Conservation (phyloP, 345 rosid species). For the Arabis alpina region DNA sequence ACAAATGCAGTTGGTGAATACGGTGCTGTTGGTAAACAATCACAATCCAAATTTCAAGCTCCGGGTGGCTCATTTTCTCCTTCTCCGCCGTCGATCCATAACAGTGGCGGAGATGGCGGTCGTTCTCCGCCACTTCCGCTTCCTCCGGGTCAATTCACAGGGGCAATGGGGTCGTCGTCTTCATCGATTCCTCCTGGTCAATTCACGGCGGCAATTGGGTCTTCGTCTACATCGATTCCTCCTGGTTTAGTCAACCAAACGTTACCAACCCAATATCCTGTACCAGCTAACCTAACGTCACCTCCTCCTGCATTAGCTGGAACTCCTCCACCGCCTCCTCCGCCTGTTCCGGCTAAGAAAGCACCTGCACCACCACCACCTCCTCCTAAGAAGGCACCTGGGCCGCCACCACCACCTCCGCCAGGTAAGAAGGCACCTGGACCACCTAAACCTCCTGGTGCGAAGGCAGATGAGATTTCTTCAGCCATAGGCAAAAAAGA, state of each 20-base stretch:
- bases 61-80: constrained; percentile 28
- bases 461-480: constrained; percentile 33
- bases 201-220: constrained; percentile 8
- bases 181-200: constrained; percentile 34
- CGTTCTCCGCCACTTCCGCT: constrained; percentile 41
- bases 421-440: constrained; percentile 46
- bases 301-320: constrained; percentile 20
- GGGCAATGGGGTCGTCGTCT: constrained; percentile 10
- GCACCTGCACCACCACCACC: constrained; percentile 42
- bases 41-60: constrained; percentile 39
- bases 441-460: constrained; percentile 41
- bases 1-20: constrained; percentile 17
- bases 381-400: constrained; percentile 47
- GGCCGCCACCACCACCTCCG: constrained; percentile 49
- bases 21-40: constrained; percentile 28
- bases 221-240: neutral
- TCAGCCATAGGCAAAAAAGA: constrained; percentile 38
- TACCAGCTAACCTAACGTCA: neutral
- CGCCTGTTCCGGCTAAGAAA: constrained; percentile 19
- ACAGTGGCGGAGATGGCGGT: neutral
- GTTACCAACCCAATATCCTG: neutral
- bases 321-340: constrained; percentile 38
- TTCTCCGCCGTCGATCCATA: constrained; percentile 14
- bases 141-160: constrained; percentile 39
- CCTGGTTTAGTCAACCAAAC: constrained; percentile 21